phyloP scores from a whole-genome alignment of 2,329 filamentous ascomycete species.

The Tolypocladium pustulatum region DNA sequence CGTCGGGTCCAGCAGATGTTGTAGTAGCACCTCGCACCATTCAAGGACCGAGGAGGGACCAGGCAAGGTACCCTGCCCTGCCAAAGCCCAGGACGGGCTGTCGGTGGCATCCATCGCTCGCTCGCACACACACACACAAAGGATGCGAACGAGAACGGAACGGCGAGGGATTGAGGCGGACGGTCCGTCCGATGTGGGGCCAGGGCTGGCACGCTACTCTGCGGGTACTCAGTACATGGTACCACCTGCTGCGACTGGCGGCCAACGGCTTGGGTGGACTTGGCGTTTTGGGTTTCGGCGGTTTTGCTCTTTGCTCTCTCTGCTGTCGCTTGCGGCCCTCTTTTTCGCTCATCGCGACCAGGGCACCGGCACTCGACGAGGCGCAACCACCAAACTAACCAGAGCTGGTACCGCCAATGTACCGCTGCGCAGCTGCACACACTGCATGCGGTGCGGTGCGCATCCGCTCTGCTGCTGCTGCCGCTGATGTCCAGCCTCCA shows the following conservation, averaged over 20 bases:
- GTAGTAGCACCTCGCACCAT: neutral
- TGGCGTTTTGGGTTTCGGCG: neutral
- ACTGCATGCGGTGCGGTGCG: neutral
- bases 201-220: conserved; percentile 1
- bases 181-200: conserved; percentile 4
- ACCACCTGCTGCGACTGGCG: neutral
- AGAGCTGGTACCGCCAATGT: neutral
- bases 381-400: neutral
- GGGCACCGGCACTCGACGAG: neutral
- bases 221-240: neutral
- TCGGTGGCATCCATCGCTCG: no score
- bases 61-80: neutral
- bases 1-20: neutral
- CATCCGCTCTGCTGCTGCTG: neutral
- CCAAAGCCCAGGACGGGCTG: neutral
- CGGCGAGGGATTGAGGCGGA: neutral
- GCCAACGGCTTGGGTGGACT: neutral
- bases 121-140: no score
- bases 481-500: neutral
- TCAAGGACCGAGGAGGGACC: neutral
- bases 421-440: neutral
- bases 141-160: neutral
- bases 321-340: neutral
- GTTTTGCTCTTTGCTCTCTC: neutral
- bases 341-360: neutral